Evolutionary conservation across 1,139 yeast species (phyloP).

Genomic region (Suzukiozyma palmioleophila): DNA sequence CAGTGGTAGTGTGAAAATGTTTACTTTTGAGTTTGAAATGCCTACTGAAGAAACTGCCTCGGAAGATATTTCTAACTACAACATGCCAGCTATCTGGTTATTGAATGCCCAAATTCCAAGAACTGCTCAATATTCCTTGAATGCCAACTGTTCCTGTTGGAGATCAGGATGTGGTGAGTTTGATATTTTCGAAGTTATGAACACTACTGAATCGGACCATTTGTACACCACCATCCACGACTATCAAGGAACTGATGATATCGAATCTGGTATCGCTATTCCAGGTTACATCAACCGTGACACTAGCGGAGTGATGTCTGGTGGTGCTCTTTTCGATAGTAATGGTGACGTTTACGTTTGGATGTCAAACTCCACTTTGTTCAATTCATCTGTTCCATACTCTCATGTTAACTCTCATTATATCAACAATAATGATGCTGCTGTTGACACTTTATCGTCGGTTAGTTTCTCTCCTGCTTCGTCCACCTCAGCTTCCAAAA

Average conservation of each 20-base stretch:
- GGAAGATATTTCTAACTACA: constrained; percentile 48
- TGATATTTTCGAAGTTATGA: constrained; percentile 73
- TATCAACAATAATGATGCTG: constrained; percentile 17
- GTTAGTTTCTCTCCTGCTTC: constrained; percentile 14
- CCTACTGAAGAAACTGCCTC: constrained; percentile 56
- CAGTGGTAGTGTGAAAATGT: constrained; percentile 73
- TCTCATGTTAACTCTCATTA: constrained; percentile 35
- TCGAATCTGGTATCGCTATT: constrained; percentile 55
- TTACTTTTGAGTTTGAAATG: constrained; percentile 87
- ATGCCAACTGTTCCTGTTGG: constrained; percentile 89
- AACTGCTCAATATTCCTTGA: constrained; percentile 72
- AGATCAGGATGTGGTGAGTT: constrained; percentile 94
- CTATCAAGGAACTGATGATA: constrained; percentile 62
- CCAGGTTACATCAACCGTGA: constrained; percentile 57
- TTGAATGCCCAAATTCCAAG: constrained; percentile 93
- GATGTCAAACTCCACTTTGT: constrained; percentile 50
- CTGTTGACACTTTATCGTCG: constrained; percentile 20
- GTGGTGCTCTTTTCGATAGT: constrained; percentile 67
- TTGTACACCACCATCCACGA: constrained; percentile 68
- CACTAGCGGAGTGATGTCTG: constrained; percentile 46
- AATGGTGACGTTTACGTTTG: constrained; percentile 60
- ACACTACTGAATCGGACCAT: constrained; percentile 46
- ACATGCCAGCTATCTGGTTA: constrained; percentile 97
- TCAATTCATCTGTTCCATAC: constrained; percentile 36
- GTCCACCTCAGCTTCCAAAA: constrained; percentile 16